Evolutionary conservation across 2,329 filamentous ascomycete species (phyloP), one percentile per base, ranked within the genome.

Genomic region (Trichoderma koningii): DNA sequence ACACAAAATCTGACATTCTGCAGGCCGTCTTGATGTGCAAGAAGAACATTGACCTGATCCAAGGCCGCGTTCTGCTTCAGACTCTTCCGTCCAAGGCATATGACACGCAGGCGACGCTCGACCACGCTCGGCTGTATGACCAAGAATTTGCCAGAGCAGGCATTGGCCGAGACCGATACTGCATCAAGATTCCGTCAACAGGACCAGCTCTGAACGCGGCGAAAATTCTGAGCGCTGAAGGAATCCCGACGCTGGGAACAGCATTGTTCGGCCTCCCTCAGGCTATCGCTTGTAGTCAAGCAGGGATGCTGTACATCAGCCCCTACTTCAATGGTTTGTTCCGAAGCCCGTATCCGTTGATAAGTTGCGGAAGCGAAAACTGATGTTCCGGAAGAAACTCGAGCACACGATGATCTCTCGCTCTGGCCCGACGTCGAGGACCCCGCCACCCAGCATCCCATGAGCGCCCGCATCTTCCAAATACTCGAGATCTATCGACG

Each of bases 151-250:
- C 76, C 5, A 75, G 73, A 5, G 78, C 75, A 2, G 80, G 80
- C 1, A 79, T 84, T 51, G 68, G 76, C 3, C 76, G 79, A 19
- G 79, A 82, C 64, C 75, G 79, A 12, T 82, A 79, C 69, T 81
- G 78, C 68, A 82, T 84, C 76, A 83, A 84, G 71, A 83, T 83
- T 26, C 81, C 81, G 10, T 77, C 76, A 28, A 83, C 81, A 0
- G 81, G 81, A 0, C 57, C 57, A 0, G 81, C 79, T 10, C 70
- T 83, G 28, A 80, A 78, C 60, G 81, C 80, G 0, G 79, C 78
- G 30, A 78, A 76, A 55, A 73, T 76, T 15, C 74, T 84, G 38
- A 74, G 74, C 4, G 67, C 70, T 1, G 80, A 82, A 66, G 80
- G 80, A 4, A 82, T 83, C 53, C 73, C 75, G 2, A 83, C 81